Percentiles rank a stretch among this genome's conserved stretches.
These are phyloP conservation scores for Solanum bulbocastanum DNA, from an alignment of 257 asterid genomes.

Conservation along the genomic window DNA sequence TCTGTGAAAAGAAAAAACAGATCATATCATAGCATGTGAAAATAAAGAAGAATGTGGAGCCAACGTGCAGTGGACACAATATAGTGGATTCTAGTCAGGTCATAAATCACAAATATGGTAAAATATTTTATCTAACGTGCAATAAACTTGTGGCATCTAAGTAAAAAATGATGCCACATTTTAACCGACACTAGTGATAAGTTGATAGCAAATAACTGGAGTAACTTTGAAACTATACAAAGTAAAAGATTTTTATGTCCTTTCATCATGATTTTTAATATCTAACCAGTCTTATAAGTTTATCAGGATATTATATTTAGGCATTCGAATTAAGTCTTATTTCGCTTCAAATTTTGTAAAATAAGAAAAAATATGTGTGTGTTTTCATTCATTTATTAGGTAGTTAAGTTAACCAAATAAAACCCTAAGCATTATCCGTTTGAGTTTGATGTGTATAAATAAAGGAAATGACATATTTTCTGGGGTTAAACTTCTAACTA, in stretches of 20 bases:
- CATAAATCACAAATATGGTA: background rate
- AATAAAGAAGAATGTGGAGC: background rate
- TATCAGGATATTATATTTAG: background rate
- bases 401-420: background rate
- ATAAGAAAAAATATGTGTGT: background rate
- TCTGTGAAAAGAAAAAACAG: background rate
- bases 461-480: background rate
- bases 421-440: background rate
- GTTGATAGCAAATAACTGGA: background rate
- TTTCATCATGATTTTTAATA: background rate
- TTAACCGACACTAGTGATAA: background rate
- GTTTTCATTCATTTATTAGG: background rate
- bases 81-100: background rate
- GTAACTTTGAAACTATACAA: background rate
- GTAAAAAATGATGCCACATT: background rate
- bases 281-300: background rate
- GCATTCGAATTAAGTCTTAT: background rate
- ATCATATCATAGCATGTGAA: background rate
- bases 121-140: background rate
- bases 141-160: background rate
- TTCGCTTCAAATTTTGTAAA: background rate
- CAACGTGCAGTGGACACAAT: background rate
- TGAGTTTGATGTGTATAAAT: background rate
- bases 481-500: background rate
- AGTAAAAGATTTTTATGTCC: background rate